Base-by-base conservation (phyloP, 306 rosid genomes). In the Prinsepia uniflora region DNA sequence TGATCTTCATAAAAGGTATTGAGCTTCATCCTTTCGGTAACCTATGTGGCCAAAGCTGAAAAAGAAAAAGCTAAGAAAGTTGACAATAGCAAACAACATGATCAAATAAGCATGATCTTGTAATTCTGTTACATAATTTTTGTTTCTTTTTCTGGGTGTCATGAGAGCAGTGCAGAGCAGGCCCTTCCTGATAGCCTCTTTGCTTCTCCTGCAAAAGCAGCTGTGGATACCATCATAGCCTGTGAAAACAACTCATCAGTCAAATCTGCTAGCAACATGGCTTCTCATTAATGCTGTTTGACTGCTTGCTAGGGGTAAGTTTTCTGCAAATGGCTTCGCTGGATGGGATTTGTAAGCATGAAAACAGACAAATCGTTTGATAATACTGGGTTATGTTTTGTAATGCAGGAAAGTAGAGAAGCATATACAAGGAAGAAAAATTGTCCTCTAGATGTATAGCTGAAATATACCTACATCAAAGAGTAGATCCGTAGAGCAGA, bases 161-260 rank as follows among this genome's bases (percentile, higher is more conserved):
- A 6, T 67, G 78, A 62, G 66, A 80, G 75, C 83, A 94, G 89
- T 79, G 73, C 81, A 69, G 98, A 84, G 75, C 86, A 87, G 80
- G 87, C 71, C 71, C 98, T 94, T 82, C 97, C 96, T 5, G 98
- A 90, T 54, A 90, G 81, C 76, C 89, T 88, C 68, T 90, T 86
- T 60, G 88, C 97, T 70, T 90, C 94, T 47, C 96, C 97, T 57
- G 83, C 84, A 70, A 90, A 87, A 68, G 86, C 87, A 12, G 70
- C 61, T 34, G 61, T 72, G 15, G 89, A 84, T 72, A 69, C 70
- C 47, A 49, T 78, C 39, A 22, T 69, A 45, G 57, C 73, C 52
- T 71, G 79, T 42, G 71, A 58, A 46, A 80, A 66, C 62, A 82
- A 86, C 65, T 70, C 63, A 6, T 64, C 80, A 19, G 34, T 83